phyloP scores from a whole-genome alignment of 805 yeast genomes.

The Candida chauliodis region DNA sequence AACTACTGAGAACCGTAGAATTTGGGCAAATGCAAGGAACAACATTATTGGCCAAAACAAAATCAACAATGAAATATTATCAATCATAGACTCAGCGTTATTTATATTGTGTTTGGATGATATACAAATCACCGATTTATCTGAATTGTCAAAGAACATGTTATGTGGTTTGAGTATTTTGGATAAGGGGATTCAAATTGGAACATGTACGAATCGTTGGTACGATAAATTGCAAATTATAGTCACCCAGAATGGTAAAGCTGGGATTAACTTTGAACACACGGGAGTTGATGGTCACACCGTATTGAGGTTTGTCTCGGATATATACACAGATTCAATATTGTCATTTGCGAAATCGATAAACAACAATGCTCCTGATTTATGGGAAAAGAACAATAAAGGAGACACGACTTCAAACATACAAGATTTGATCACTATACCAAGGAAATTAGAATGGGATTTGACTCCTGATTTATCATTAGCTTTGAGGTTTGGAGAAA shows the following conservation, averaged over 20 bases:
- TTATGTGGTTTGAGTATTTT: constrained; percentile 79
- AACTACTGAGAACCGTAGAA: constrained; percentile 83
- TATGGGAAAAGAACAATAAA: constrained; percentile 49
- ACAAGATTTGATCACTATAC: constrained; percentile 52
- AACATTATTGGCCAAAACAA: constrained; percentile 41
- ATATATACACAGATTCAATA: constrained; percentile 87
- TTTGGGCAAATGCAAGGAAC: constrained; percentile 78
- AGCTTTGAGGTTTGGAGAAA: constrained; percentile 85
- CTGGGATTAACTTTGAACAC: constrained; percentile 90
- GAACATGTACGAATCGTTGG: constrained; percentile 94
- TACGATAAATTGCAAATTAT: constrained; percentile 88
- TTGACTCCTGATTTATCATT: constrained; percentile 71
- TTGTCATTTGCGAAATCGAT: constrained; percentile 81
- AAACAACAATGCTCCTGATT: constrained; percentile 68
- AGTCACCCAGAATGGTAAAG: constrained; percentile 83
- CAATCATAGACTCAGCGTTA: constrained; percentile 75
- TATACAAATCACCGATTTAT: constrained; percentile 56
- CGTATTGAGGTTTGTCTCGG: constrained; percentile 80
- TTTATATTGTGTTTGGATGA: constrained; percentile 84
- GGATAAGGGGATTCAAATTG: constrained; percentile 84
- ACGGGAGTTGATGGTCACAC: constrained; percentile 97
- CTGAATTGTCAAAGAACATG: constrained; percentile 76
- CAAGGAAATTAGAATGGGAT: constrained; percentile 87
- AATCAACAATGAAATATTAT: constrained; percentile 65
- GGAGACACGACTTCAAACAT: constrained; percentile 28